Conservation (phyloP, 257 asterid species). For the Primulina eburnea region DNA sequence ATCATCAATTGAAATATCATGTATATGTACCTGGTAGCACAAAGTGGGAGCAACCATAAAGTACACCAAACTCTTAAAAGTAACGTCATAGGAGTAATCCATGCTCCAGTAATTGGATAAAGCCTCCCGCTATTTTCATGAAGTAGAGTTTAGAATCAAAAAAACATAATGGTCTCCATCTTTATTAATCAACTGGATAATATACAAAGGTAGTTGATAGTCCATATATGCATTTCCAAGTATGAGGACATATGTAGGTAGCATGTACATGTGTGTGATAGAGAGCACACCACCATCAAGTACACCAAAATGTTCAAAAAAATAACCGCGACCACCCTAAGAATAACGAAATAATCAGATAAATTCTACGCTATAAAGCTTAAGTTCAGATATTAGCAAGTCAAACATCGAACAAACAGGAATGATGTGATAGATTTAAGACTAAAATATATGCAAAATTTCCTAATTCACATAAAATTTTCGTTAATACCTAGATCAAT, state of each 20-base stretch:
- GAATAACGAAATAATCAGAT: not conserved
- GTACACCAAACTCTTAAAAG: slow-evolving; percentile 75
- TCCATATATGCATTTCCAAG: slow-evolving; percentile 10
- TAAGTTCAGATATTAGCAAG: not conserved
- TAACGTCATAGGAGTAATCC: slow-evolving; percentile 55
- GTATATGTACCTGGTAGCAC: slow-evolving; percentile 80
- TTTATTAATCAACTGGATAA: slow-evolving; percentile 19
- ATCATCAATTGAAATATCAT: slow-evolving; percentile 4
- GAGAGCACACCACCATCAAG: not conserved
- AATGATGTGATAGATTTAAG: no score
- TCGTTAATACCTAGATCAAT: no score
- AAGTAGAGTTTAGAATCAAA: slow-evolving; percentile 16
- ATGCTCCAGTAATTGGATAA: slow-evolving; percentile 49
- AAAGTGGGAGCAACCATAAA: slow-evolving; percentile 95
- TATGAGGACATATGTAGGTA: not conserved
- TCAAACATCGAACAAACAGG: not conserved
- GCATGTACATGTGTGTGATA: not conserved
- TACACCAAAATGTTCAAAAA: not conserved
- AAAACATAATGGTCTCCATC: slow-evolving; percentile 10
- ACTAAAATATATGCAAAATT: no score
- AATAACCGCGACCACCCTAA: no score
- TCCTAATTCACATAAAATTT: no score
- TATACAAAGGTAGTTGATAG: slow-evolving; percentile 4
- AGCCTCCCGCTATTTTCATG: slow-evolving; percentile 50
- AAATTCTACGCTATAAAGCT: not conserved